Base-by-base conservation (phyloP, 2,329 filamentous ascomycete species). In the Nemania sp. region DNA sequence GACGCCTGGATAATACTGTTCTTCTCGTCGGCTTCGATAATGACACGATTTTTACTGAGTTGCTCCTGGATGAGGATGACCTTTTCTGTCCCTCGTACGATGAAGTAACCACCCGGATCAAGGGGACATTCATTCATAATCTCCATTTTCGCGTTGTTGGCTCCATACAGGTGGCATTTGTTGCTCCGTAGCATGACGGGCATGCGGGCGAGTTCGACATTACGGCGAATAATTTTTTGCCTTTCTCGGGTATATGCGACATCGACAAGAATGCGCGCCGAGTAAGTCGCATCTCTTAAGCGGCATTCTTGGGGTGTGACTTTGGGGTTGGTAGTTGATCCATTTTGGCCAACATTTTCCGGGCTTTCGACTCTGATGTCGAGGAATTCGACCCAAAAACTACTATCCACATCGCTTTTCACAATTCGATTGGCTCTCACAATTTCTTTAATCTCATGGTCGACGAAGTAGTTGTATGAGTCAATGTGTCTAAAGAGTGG, bases 21-120 rank as follows among this genome's bases (percentile, higher is more conserved):
- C 82, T 97, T 97, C 60, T 91, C 87, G 75, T 95, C 93, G 63
- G 93, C 91, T 81, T 99, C 97, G 18, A 99, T 95, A 78, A 99
- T 98, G 76, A 99, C 93, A 83, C 96, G 90, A 81, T 99, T 99
- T 87, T 99, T 99, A 87, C 96, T 99, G 78, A 99, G 84, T 82
- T 99, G 96, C 78, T 99, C 97, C 80, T 99, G 96, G 15, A 99
- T 97, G 51, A 99, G 84, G 77, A 99, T 99, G 74, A 99, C 96
- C 84, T 99, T 99, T 80, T 99, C 96, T 22, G 97, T 98, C 54
- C 96, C 96, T 75, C 95, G 93, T 73, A 98, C 94, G 76, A 99
- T 96, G 77, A 99, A 99, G 80, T 99, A 99, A 60, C 96, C 96
- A 70, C 96, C 96, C 0, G 97, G 96, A 77, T 99, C 96, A 47